phyloP scores from a whole-genome alignment of 2,329 filamentous ascomycete species.

The Phyllosticta citribraziliensis region DNA sequence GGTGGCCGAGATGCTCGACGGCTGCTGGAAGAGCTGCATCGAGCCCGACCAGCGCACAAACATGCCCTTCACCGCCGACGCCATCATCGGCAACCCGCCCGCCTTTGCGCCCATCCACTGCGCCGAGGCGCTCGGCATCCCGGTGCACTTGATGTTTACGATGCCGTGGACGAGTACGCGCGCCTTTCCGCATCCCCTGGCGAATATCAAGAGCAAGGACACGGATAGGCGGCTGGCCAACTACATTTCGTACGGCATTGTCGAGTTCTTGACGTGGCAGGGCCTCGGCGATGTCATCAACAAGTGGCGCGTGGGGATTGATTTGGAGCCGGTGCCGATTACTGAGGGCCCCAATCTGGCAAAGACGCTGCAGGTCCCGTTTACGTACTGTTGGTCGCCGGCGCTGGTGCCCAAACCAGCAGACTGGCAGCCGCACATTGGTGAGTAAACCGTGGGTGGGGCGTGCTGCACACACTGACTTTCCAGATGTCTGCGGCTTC shows the following conservation, averaged over 20 bases:
- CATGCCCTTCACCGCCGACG: slow-evolving; percentile 12
- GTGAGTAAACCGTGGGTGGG: too few species aligned
- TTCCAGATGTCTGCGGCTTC: slow-evolving; percentile 33
- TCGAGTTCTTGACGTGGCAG: slow-evolving; percentile 43
- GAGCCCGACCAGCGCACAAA: slow-evolving; percentile 1
- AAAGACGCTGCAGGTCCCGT: slow-evolving; percentile 30
- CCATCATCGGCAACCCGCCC: slow-evolving; percentile 17
- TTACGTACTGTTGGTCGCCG: slow-evolving; percentile 39
- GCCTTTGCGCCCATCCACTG: slow-evolving; percentile 15
- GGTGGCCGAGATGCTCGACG: slow-evolving; percentile 22
- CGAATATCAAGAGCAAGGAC: slow-evolving; percentile 33
- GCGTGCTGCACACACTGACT: too few species aligned
- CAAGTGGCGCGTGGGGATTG: slow-evolving; percentile 29
- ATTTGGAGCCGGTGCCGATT: slow-evolving; percentile 30
- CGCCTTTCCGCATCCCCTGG: slow-evolving; percentile 41
- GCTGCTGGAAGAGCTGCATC: slow-evolving; percentile 24
- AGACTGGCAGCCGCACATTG: slow-evolving; percentile 32
- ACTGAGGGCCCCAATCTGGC: slow-evolving; percentile 29
- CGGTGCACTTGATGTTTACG: slow-evolving; percentile 19
- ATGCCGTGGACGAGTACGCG: slow-evolving; percentile 42
- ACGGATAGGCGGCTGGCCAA: slow-evolving; percentile 30
- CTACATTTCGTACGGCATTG: slow-evolving; percentile 37
- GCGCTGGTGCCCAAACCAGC: slow-evolving; percentile 30
- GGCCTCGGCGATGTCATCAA: slow-evolving; percentile 41
- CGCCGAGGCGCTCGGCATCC: slow-evolving; percentile 13